Conservation (phyloP, 2,329 filamentous ascomycete genomes). For the Bertia moriformis region DNA sequence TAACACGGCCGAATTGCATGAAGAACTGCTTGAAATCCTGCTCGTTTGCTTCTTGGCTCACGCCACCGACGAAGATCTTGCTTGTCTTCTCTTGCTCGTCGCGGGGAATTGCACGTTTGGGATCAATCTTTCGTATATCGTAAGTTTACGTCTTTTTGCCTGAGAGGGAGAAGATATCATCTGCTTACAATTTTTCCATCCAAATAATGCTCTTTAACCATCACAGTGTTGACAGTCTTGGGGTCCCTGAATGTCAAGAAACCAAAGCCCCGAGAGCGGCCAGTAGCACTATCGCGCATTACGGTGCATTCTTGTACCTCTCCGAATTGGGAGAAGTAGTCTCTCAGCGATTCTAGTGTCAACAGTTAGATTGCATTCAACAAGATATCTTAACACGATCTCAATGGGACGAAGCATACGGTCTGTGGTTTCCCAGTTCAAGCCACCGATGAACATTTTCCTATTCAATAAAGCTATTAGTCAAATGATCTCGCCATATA, state of each 20-base stretch:
- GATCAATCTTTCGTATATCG: conserved; percentile 62
- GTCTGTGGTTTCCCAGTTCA: conserved; percentile 99
- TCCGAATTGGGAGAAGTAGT: conserved; percentile 96
- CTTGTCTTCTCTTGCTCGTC: conserved; percentile 97
- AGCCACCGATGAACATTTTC: conserved; percentile 98
- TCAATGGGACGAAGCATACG: conserved; percentile 49
- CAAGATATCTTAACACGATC: neutral
- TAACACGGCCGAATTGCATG: conserved; percentile 85
- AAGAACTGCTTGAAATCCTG: conserved; percentile 95
- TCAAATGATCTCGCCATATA: neutral
- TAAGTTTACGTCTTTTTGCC: neutral
- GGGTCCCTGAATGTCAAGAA: conserved; percentile 97
- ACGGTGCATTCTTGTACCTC: conserved; percentile 96
- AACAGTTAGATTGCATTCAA: neutral
- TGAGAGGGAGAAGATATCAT: neutral
- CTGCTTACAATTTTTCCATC: conserved; percentile 89
- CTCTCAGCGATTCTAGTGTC: conserved; percentile 73
- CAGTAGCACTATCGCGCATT: conserved; percentile 93
- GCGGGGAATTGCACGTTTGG: conserved; percentile 88
- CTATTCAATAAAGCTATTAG: conserved; percentile 34
- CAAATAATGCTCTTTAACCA: conserved; percentile 98
- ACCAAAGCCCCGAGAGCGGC: conserved; percentile 86
- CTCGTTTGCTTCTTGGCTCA: conserved; percentile 92
- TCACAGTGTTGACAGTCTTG: conserved; percentile 95
- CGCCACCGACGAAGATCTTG: conserved; percentile 97